Conservation (phyloP, 441 rosid genomes). For the Euphorbia schlechtendalii region DNA sequence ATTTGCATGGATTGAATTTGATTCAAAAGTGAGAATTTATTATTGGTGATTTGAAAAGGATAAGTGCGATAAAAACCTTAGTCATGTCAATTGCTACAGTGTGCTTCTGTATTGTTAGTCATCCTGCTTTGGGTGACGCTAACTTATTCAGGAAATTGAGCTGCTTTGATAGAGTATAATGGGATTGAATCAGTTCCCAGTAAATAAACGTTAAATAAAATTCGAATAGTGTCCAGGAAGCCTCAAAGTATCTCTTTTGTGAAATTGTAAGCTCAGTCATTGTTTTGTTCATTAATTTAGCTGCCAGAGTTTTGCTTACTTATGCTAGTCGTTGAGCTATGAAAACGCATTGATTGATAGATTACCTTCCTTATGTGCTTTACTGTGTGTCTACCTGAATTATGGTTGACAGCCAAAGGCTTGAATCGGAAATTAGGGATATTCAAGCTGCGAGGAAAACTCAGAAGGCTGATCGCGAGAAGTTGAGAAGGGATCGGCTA, state of each 20-base stretch:
- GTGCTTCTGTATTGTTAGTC: background rate
- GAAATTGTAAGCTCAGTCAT: too few relatives aligned
- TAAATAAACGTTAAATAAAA: background rate
- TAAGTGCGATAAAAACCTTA: background rate
- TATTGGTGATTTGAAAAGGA: background rate
- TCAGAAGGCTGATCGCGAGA: constrained; percentile 87
- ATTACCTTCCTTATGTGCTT: background rate
- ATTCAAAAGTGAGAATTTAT: background rate
- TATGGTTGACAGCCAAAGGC: constrained; percentile 30
- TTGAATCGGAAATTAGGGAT: constrained; percentile 35
- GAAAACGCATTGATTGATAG: background rate
- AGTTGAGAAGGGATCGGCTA: constrained; percentile 73
- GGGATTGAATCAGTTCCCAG: too few relatives aligned
- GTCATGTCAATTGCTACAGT: background rate
- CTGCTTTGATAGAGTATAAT: too few relatives aligned
- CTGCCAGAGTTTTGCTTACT: background rate
- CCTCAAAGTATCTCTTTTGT: background rate
- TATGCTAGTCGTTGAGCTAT: background rate
- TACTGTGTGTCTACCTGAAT: background rate
- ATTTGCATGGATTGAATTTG: background rate
- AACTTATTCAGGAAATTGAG: background rate
- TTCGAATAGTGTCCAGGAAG: background rate
- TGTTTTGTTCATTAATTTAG: background rate
- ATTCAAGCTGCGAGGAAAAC: constrained; percentile 43
- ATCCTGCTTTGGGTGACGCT: too few relatives aligned